These are phyloP conservation scores for Coprinopsis cinerea DNA, from an alignment of 768 basidiomycete genomes.

Conservation along the genomic window DNA sequence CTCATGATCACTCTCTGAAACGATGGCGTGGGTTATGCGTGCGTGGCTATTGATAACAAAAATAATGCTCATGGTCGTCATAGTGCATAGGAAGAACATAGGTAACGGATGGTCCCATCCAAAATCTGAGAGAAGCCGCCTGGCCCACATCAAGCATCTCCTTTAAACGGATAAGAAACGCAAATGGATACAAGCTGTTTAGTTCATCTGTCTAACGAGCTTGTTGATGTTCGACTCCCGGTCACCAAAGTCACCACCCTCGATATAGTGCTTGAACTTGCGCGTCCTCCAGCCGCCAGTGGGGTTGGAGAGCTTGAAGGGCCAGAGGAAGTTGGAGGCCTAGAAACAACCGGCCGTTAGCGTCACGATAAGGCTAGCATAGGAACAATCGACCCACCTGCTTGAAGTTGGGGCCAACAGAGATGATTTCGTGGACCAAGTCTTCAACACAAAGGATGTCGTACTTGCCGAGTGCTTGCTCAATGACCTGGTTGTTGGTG, in stretches of 20 bases:
- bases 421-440: slow-evolving; percentile 94
- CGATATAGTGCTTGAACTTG: slow-evolving; percentile 95
- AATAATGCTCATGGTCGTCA: too few relatives aligned
- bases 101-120: too few relatives aligned
- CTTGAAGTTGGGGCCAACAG: slow-evolving; percentile 98
- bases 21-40: too few relatives aligned
- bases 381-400: slow-evolving; percentile 52
- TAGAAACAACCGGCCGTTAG: slow-evolving; percentile 18
- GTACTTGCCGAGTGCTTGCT: slow-evolving; percentile 83
- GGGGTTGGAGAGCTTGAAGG: slow-evolving; percentile 99
- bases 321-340: slow-evolving; percentile 97
- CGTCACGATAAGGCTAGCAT: slow-evolving; percentile 6
- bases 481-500: slow-evolving; percentile 89
- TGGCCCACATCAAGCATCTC: too few relatives aligned
- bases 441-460: slow-evolving; percentile 97
- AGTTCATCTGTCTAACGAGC: slow-evolving; percentile 95
- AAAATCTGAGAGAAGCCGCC: too few relatives aligned
- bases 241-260: slow-evolving; percentile 97
- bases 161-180: too few relatives aligned
- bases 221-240: slow-evolving; percentile 97
- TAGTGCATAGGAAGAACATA: too few relatives aligned
- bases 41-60: too few relatives aligned
- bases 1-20: too few relatives aligned
- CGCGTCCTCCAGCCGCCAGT: slow-evolving; percentile 96
- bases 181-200: slow-evolving; percentile 16